Evolutionary conservation across 2,329 filamentous ascomycete genomes (phyloP), one percentile per base, ranked within the genome.

Genomic region (Akanthomyces lecanii): DNA sequence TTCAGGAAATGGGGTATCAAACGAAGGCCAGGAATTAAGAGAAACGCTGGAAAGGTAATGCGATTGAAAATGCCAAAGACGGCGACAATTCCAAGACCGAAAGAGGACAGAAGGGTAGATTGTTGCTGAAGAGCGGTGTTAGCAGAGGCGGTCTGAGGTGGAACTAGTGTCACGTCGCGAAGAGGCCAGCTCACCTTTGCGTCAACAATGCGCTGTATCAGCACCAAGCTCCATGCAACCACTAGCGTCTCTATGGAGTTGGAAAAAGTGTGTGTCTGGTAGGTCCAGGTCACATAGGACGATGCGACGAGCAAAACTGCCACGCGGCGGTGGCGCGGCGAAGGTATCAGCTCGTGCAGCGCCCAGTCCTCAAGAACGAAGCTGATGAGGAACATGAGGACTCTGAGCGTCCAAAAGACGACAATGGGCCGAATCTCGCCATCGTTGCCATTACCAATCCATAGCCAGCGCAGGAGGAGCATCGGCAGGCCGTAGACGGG

Each of bases 341-440:
- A 89, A 65, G 88, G 86, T 62, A 97, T 88, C 66, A 98, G 82
- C 75, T 99, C 95, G 79, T 97, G 88, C 64, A 99, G 85, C 12
- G 95, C 95, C 94, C 95, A 98, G 79, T 99, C 95, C 77, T 97
- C 92, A 66, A 99, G 83, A 61, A 99, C 92, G 75, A 99, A 97
- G 80, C 93, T 97, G 73, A 96, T 81, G 59, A 92, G 79, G 78
- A 98, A 97, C 93, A 99, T 98, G 73, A 96, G 83, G 56, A 91
- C 82, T 62, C 95, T 87, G 70, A 98, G 79, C 4, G 89, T 88
- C 85, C 94, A 97, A 80, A 97, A 99, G 56, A 97, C 90, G 53
- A 89, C 84, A 66, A 89, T 85, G n/a, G 95, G 92, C 28, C 92
- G 87, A 28, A 93, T 90, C 64, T 90, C 86, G 69, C 85, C 87